Evolutionary conservation across 1,284 basidiomycete species (phyloP).

Genomic region (Takashimella koratensis): DNA sequence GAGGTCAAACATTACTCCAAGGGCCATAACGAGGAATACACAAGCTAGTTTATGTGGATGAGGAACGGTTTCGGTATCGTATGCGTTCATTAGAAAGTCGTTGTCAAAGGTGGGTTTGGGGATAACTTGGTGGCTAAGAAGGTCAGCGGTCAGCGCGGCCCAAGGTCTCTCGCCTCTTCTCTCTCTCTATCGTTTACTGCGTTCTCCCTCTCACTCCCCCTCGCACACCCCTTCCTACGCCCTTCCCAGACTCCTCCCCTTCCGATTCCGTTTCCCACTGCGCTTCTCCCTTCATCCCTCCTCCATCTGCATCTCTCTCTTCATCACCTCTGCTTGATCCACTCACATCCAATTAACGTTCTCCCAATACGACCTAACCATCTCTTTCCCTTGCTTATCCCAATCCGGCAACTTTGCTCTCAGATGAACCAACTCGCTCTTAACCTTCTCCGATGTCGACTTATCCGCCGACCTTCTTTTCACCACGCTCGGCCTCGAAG

Average conservation of each 20-base stretch:
- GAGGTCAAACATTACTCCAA: constrained; percentile 44
- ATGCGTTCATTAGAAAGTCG: constrained; percentile 43
- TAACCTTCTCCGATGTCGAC: constrained; percentile 8
- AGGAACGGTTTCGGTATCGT: constrained; percentile 26
- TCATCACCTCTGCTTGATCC: not conserved
- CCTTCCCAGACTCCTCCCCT: too few species aligned
- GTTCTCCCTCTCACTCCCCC: too few species aligned
- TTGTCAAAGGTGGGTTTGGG: constrained; percentile 39
- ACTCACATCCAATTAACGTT: constrained; percentile 48
- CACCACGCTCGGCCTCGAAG: not conserved
- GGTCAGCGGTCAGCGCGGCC: constrained; percentile 1
- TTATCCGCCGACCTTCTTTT: not conserved
- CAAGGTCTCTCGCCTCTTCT: too few species aligned
- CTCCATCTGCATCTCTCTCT: not conserved
- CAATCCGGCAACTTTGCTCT: constrained; percentile 38
- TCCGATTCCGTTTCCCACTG: too few species aligned
- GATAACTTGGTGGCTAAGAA: constrained; percentile 31
- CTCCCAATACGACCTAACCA: constrained; percentile 44
- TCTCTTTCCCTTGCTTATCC: constrained; percentile 32
- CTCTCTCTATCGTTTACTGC: too few species aligned
- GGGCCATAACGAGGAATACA: constrained; percentile 45
- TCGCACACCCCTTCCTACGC: too few species aligned
- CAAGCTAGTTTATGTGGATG: constrained; percentile 46
- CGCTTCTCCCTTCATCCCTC: too few species aligned
- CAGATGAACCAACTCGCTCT: constrained; percentile 21